Percentiles rank a stretch among this genome's conserved stretches.
Conservation (phyloP, 2,329 filamentous ascomycete species). For the Fusarium newnesense region DNA sequence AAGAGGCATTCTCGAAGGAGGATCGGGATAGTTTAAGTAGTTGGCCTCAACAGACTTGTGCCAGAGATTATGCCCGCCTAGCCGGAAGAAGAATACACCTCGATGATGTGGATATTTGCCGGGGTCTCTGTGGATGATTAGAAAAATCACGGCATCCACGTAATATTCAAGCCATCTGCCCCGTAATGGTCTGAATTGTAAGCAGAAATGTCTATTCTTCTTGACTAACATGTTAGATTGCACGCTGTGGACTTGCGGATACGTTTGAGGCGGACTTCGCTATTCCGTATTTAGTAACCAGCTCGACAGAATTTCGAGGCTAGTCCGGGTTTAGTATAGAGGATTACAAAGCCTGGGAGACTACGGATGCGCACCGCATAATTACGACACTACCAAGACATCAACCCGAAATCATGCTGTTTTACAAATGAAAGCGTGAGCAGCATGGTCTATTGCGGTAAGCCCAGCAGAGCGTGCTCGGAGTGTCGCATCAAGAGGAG, state of each 20-base stretch:
- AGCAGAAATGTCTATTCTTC: not conserved
- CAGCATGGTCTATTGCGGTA: not conserved
- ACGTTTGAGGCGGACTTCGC: not conserved
- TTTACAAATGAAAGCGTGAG: not conserved
- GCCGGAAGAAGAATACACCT: not conserved
- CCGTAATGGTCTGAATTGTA: rapidly evolving
- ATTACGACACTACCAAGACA: not conserved
- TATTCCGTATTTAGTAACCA: not conserved
- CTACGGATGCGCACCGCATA: not conserved
- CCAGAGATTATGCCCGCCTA: rapidly evolving
- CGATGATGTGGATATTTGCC: not conserved
- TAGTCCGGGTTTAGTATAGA: not conserved
- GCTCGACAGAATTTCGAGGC: not conserved
- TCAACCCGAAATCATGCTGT: not conserved
- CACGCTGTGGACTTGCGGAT: not conserved
- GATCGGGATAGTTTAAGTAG: not conserved
- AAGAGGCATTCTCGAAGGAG: not conserved
- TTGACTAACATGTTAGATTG: not conserved
- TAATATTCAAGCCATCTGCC: rapidly evolving
- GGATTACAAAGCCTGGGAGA: not conserved
- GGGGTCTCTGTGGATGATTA: not conserved
- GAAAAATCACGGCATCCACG: rapidly evolving
- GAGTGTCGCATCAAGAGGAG: not conserved
- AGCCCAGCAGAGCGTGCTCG: not conserved
- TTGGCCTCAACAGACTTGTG: not conserved